Evolutionary conservation across 106 monocot genomes (phyloP).

Genomic region (Dendrobium chrysotoxum): DNA sequence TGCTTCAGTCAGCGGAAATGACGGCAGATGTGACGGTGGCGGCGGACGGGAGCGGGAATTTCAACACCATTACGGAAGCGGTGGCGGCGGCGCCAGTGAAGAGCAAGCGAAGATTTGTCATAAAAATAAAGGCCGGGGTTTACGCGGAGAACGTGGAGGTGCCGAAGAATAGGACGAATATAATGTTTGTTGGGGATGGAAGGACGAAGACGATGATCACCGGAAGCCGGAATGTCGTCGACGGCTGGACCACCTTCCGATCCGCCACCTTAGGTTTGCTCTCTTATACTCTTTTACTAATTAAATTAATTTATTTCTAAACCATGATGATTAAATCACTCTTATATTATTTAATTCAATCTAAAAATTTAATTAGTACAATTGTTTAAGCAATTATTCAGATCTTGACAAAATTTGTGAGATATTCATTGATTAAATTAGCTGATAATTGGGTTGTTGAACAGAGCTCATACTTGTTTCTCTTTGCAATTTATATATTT

Average conservation of each 20-base stretch:
- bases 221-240: slow-evolving; percentile 32
- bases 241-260: slow-evolving; percentile 36
- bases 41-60: slow-evolving; percentile 22
- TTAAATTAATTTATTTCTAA: no score
- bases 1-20: not conserved
- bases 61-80: slow-evolving; percentile 12
- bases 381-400: no score
- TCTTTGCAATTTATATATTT: no score
- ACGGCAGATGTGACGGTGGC: slow-evolving; percentile 12
- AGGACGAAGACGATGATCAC: slow-evolving; percentile 15
- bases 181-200: slow-evolving; percentile 19
- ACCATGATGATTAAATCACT: no score
- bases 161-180: slow-evolving; percentile 20
- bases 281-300: not conserved
- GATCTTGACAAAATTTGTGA: no score
- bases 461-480: no score
- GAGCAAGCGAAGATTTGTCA: slow-evolving; percentile 13
- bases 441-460: no score
- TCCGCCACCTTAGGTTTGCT: slow-evolving; percentile 43
- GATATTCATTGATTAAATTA: no score
- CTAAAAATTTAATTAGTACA: no score
- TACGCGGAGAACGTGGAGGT: slow-evolving; percentile 23
- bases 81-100: slow-evolving; percentile 24
- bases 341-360: no score
- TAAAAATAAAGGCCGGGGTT: slow-evolving; percentile 9